A percentile compares a stretch with the other conserved stretches of the same genome.
phyloP scores from a whole-genome alignment of 768 basidiomycete genomes.

The Trametes coccinea region DNA sequence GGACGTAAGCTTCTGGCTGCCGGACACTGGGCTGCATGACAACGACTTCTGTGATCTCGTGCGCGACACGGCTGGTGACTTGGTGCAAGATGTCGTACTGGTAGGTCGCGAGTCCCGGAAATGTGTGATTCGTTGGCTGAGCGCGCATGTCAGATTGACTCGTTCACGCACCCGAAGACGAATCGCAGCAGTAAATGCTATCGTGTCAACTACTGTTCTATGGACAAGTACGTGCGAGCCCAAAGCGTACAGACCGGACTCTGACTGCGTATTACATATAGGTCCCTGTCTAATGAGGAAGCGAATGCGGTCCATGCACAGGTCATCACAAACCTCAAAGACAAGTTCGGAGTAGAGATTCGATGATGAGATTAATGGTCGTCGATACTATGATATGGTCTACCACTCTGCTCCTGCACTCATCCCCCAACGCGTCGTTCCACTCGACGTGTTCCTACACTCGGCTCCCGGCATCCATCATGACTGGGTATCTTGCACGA shows the following conservation, averaged over 20 bases:
- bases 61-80: conserved; percentile 87
- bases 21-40: conserved; percentile 67
- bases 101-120: conserved; percentile 42
- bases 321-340: conserved; percentile 55
- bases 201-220: conserved; percentile 91
- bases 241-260: neutral
- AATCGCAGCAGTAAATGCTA: conserved; percentile 79
- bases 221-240: conserved; percentile 76
- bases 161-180: conserved; percentile 89
- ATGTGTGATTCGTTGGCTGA: conserved; percentile 2
- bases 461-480: conserved; percentile 1
- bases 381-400: conserved; percentile 25
- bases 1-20: conserved; percentile 94
- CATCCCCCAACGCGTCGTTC: neutral
- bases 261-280: conserved; percentile 31
- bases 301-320: conserved; percentile 75
- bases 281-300: conserved; percentile 88
- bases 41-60: conserved; percentile 98
- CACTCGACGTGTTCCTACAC: neutral
- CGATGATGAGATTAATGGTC: conserved; percentile 55
- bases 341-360: conserved; percentile 82
- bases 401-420: conserved; percentile 15
- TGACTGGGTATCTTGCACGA: conserved; percentile 69
- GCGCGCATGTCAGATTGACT: conserved; percentile 69
- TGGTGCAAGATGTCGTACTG: conserved; percentile 87